Evolutionary conservation across 2,329 filamentous ascomycete species (phyloP).

Genomic region (Byssoonygena ceratinophila): DNA sequence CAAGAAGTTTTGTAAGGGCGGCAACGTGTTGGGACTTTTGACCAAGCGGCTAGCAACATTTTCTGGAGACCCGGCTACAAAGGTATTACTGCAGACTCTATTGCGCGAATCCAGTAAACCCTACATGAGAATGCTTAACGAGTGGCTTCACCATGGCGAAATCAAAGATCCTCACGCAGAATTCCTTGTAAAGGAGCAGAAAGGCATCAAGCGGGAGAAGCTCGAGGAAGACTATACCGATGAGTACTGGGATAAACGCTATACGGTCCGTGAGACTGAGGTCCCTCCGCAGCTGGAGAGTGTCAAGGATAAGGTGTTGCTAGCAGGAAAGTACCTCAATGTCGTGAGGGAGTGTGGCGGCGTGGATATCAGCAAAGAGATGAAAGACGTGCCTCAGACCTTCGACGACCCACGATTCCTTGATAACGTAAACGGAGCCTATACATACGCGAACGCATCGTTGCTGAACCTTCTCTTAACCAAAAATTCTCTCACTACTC

Average conservation of each 20-base stretch:
- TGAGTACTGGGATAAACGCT: constrained; percentile 97
- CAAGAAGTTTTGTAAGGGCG: constrained; percentile 95
- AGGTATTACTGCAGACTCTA: constrained; percentile 67
- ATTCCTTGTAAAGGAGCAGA: constrained; percentile 90
- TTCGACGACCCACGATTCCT: constrained; percentile 88
- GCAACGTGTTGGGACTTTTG: constrained; percentile 78
- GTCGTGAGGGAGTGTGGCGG: constrained; percentile 95
- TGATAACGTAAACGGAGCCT: constrained; percentile 91
- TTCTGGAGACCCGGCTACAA: constrained; percentile 84
- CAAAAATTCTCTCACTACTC: constrained; percentile 77
- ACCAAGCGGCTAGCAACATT: constrained; percentile 76
- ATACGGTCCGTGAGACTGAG: constrained; percentile 83
- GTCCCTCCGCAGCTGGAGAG: constrained; percentile 83
- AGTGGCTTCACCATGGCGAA: constrained; percentile 92
- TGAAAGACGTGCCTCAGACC: constrained; percentile 75
- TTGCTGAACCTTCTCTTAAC: constrained; percentile 83
- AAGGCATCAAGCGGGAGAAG: constrained; percentile 81
- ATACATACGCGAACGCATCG: constrained; percentile 89
- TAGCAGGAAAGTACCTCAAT: constrained; percentile 95
- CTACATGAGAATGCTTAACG: constrained; percentile 97
- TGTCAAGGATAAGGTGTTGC: constrained; percentile 84
- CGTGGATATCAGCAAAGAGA: constrained; percentile 81
- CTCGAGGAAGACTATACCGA: constrained; percentile 96
- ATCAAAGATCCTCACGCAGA: constrained; percentile 91
- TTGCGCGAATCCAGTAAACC: constrained; percentile 80